Evolutionary conservation across 495 filamentous ascomycete genomes (phyloP), one percentile per base, ranked within the genome.

Genomic region (Friedmanniomyces simplex): DNA sequence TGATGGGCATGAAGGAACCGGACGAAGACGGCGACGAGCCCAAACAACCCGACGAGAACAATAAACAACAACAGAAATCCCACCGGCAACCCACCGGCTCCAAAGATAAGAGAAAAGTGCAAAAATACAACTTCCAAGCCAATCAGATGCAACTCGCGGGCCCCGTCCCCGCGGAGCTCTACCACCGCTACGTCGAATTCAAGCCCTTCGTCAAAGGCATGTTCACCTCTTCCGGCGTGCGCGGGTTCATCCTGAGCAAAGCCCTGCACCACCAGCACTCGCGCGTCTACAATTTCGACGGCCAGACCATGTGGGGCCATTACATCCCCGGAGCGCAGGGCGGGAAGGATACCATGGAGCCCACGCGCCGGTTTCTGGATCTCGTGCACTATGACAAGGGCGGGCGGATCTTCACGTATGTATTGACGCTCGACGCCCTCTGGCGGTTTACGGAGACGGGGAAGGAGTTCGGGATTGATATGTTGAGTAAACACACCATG

Each of bases 401-500:
- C 25, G 83, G 86, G 4, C 81, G 89, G 12, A 83, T 95, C 36
- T 96, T 89, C 66, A 97, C 91, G 24, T 97, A 96, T 63, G 83
- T 96, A 13, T 73, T 97, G 5, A 95, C 89, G 0, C 76, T 96
- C 18, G 91, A 97, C 62, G 85, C 83, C 4, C 75, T 88, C 32
- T 76, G 93, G 63, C 84, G 88, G 22, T 97, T 96, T 70, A 96
- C 91, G 0, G 90, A 95, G 68, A 97, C 91, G 0, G 91, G 91
- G 8, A 89, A 91, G 58, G 89, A 96, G 66, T 95, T 96, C 55
- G 88, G 90, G 28, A 88, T 97, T 55, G 91, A 96, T 66, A 69
- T 97, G 57, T 71, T 97, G 55, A 86, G 82, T 63, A 97, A 97
- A 68, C 91, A 97, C 68, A 94, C 87, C 30, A 90, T 97, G 85